Percentiles rank a stretch among this genome's conserved stretches.
These are phyloP conservation scores for Fusarium mexicanum DNA, from an alignment of 2,329 filamentous ascomycete species.

Conservation along the genomic window DNA sequence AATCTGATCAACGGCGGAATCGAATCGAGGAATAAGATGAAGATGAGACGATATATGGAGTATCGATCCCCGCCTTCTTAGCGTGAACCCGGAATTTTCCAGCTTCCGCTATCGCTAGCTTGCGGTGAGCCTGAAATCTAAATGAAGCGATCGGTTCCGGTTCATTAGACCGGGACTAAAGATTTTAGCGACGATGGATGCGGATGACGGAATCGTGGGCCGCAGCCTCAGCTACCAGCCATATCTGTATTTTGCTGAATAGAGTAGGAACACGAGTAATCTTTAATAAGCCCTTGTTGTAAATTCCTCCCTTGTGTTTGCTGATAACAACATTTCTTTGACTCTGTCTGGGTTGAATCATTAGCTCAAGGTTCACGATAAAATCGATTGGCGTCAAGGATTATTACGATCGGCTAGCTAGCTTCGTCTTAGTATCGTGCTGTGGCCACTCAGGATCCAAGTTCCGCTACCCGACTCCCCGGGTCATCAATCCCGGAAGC, in stretches of 20 bases:
- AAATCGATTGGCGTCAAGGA: background rate
- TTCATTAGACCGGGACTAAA: slow-evolving; percentile 7
- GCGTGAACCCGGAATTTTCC: background rate
- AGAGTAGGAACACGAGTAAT: rapidly evolving
- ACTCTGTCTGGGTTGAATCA: background rate
- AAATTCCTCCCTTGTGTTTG: rapidly evolving
- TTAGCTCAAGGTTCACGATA: background rate
- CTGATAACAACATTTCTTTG: background rate
- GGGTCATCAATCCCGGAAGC: background rate
- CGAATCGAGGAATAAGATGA: background rate
- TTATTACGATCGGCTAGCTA: background rate
- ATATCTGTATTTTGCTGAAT: rapidly evolving
- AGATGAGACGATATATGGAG: slow-evolving; percentile 2
- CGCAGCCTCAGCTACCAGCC: background rate
- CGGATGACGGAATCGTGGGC: background rate
- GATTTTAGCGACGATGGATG: background rate
- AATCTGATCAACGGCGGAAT: background rate
- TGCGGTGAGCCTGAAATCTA: slow-evolving; percentile 16
- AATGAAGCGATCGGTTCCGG: background rate
- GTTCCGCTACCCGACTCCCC: background rate
- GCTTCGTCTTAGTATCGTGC: background rate
- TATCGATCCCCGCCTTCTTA: background rate
- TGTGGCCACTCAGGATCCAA: background rate
- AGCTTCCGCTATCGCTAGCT: slow-evolving; percentile 4
- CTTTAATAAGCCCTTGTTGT: rapidly evolving